phyloP scores from a whole-genome alignment of 2,329 filamentous ascomycete genomes.

The Ophiostoma australiae region DNA sequence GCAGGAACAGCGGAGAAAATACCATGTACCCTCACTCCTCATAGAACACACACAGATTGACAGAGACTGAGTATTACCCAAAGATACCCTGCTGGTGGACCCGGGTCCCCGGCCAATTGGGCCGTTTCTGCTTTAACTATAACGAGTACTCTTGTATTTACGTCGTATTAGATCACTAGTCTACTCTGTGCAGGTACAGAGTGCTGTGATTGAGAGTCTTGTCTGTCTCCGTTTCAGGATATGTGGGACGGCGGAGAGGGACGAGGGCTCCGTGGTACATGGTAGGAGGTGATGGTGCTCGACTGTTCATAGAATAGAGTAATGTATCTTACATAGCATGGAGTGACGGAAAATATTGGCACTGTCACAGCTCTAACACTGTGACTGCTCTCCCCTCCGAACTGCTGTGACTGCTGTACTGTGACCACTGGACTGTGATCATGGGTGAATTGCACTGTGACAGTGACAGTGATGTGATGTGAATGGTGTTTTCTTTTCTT shows the following conservation, averaged over 20 bases:
- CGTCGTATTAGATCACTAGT: not conserved
- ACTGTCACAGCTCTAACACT: not conserved
- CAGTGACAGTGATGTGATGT: not conserved
- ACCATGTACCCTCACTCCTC: not conserved
- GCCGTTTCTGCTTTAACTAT: slow-evolving; percentile 10
- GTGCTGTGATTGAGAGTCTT: not conserved
- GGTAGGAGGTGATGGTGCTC: not conserved
- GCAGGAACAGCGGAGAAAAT: slow-evolving; percentile 23
- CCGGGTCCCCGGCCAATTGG: not conserved
- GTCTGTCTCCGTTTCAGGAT: slow-evolving; percentile 11
- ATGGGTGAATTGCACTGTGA: not conserved
- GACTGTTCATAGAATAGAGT: not conserved
- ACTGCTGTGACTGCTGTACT: not conserved
- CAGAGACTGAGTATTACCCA: not conserved
- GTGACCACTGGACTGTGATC: not conserved
- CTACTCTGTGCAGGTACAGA: not conserved
- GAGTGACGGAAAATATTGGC: not conserved
- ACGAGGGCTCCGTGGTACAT: not conserved
- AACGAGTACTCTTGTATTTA: slow-evolving; percentile 2
- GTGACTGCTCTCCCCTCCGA: not conserved
- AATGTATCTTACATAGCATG: no score
- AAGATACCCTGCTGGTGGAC: slow-evolving; percentile 6
- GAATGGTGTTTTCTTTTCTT: not conserved
- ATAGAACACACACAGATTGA: not conserved
- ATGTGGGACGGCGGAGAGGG: slow-evolving; percentile 6